Evolutionary conservation across 345 rosid species (phyloP).

Genomic region (Euphorbia tirucalli): DNA sequence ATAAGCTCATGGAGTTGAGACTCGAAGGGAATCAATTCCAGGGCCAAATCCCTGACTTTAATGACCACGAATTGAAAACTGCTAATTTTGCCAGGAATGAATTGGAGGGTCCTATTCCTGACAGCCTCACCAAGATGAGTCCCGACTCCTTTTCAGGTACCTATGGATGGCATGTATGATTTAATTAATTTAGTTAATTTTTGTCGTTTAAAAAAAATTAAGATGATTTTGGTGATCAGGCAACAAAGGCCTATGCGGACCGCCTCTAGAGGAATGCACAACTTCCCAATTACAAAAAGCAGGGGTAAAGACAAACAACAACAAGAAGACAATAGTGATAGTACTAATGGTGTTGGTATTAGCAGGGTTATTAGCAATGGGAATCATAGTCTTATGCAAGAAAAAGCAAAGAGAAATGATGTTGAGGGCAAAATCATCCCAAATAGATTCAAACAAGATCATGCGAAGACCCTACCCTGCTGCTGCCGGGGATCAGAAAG

Average conservation of each 20-base stretch:
- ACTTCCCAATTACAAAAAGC: conserved; percentile 8
- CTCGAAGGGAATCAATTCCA: conserved; percentile 59
- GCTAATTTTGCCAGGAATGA: conserved; percentile 57
- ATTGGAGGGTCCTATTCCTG: conserved; percentile 70
- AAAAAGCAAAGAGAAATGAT: conserved; percentile 16
- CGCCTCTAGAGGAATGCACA: conserved; percentile 48
- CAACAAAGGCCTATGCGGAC: conserved; percentile 54
- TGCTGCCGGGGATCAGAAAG: no score
- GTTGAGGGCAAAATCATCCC: conserved; percentile 10
- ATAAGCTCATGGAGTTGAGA: conserved; percentile 56
- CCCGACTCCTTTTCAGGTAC: conserved; percentile 58
- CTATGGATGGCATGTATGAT: not conserved
- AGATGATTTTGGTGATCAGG: conserved; percentile 33
- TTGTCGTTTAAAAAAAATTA: no score
- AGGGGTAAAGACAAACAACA: not conserved
- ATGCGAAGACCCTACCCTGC: not conserved
- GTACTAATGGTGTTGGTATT: conserved; percentile 27
- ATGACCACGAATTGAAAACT: conserved; percentile 31
- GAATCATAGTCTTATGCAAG: conserved; percentile 16
- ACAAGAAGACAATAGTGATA: conserved; percentile 26
- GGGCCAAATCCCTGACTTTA: conserved; percentile 56
- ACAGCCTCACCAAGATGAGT: conserved; percentile 38
- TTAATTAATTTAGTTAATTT: no score
- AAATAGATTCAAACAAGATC: conserved; percentile 22
- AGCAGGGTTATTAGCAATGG: conserved; percentile 23